These are phyloP conservation scores for Glycyrrhiza uralensis DNA, from an alignment of 306 rosid species.

Conservation along the genomic window DNA sequence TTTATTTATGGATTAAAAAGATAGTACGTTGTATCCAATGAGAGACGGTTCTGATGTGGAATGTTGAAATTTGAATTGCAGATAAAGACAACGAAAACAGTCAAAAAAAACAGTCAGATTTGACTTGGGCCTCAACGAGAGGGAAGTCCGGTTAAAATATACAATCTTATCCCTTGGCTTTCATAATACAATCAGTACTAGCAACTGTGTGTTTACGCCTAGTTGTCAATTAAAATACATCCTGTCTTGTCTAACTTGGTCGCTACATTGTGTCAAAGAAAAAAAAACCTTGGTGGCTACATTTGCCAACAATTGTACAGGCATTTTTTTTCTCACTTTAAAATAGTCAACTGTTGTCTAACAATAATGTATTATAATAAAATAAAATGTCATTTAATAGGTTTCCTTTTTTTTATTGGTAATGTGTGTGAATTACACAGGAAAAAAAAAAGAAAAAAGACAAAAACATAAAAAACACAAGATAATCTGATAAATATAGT, in stretches of 20 bases:
- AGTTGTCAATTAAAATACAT: background rate
- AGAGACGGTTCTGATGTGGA: background rate
- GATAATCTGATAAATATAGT: too few species aligned
- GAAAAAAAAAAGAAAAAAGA: too few species aligned
- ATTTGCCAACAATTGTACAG: background rate
- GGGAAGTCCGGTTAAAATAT: background rate
- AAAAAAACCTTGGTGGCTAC: background rate
- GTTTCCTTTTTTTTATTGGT: too few species aligned
- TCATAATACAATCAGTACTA: too few species aligned
- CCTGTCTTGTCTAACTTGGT: background rate
- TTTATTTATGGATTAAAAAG: background rate
- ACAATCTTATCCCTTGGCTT: background rate
- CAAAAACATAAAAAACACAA: too few species aligned
- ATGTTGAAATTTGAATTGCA: background rate
- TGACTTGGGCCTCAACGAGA: background rate
- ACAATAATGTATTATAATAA: too few species aligned
- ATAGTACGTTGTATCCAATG: background rate
- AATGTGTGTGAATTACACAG: too few species aligned
- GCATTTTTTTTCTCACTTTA: background rate
- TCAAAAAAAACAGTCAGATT: background rate
- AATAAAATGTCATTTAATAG: too few species aligned
- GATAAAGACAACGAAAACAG: background rate
- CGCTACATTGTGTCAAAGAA: too few species aligned
- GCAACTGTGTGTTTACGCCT: background rate
- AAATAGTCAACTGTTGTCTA: constrained; percentile 5